A percentile compares a stretch with the other conserved stretches of the same genome.
phyloP scores from a whole-genome alignment of 371 early-diverging fungal species.

The Haplosporangium sp. region DNA sequence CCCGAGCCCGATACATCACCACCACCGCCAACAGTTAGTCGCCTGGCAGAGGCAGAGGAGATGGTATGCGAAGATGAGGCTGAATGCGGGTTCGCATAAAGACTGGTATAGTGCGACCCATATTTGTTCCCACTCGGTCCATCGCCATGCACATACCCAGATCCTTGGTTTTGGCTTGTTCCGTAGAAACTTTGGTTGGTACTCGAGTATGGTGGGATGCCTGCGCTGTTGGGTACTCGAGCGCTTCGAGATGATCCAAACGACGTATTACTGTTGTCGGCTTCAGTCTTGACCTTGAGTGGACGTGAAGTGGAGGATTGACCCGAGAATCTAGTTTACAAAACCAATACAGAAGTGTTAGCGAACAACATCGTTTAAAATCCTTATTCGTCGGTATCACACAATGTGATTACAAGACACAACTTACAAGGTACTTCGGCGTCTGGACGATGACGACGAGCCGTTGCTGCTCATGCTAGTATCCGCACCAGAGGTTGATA shows the following conservation, averaged over 20 bases:
- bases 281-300: conserved; percentile 45
- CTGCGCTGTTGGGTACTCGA: conserved; percentile 19
- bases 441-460: conserved; percentile 16
- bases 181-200: conserved; percentile 35
- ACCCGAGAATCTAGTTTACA: conserved; percentile 24
- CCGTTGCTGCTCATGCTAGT: conserved; percentile 25
- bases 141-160: neutral
- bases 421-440: conserved; percentile 34
- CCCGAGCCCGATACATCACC: conserved; percentile 1
- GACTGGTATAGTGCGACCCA: conserved; percentile 37
- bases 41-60: conserved; percentile 14
- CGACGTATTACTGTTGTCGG: conserved; percentile 20
- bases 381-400: too few species aligned
- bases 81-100: conserved; percentile 24
- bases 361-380: neutral
- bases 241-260: conserved; percentile 23
- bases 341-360: neutral
- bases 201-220: conserved; percentile 8
- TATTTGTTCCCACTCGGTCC: conserved; percentile 26
- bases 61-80: conserved; percentile 15
- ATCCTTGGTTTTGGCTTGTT: neutral
- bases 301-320: conserved; percentile 22
- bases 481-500: conserved; percentile 7
- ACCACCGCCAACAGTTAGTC: conserved; percentile 29
- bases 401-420: neutral